phyloP scores from a whole-genome alignment of 768 basidiomycete species.

The Chalciporus pseudorubinellus region DNA sequence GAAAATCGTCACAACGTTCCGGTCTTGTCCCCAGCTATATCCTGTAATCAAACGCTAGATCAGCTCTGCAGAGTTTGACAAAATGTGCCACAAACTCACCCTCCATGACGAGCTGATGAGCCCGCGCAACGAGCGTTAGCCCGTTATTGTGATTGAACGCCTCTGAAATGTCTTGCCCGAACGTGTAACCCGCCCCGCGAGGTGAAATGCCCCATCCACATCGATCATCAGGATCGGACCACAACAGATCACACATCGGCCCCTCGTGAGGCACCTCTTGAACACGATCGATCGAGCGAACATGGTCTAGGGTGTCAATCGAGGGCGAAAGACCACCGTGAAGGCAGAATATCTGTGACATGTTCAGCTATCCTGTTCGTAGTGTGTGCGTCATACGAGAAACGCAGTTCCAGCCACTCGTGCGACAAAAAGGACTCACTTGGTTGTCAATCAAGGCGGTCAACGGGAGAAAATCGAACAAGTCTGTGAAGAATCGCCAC shows the following conservation, averaged over 20 bases:
- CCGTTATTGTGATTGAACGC: constrained; percentile 99
- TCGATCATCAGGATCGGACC: constrained; percentile 99
- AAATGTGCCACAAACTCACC: constrained; percentile 47
- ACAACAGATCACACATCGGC: constrained; percentile 98
- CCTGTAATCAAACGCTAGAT: constrained; percentile 38
- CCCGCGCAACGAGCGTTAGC: constrained; percentile 89
- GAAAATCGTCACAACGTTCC: constrained; percentile 99
- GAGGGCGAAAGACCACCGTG: constrained; percentile 98
- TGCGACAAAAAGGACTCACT: constrained; percentile 52
- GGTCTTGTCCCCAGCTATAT: constrained; percentile 98
- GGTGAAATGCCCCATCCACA: constrained; percentile 99
- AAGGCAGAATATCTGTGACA: constrained; percentile 89
- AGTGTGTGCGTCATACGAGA: not conserved
- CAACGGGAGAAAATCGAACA: constrained; percentile 96
- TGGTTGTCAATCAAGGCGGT: constrained; percentile 99
- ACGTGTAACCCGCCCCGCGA: constrained; percentile 97
- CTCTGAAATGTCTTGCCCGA: constrained; percentile 98
- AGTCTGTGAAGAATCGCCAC: constrained; percentile 98
- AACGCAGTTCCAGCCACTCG: not conserved
- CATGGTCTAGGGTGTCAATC: constrained; percentile 99
- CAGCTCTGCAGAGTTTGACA: constrained; percentile 3
- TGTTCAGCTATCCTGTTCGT: constrained; percentile 5
- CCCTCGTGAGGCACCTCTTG: constrained; percentile 99
- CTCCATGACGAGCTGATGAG: constrained; percentile 96
- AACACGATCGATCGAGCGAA: constrained; percentile 96